Base-by-base conservation (phyloP, 176 grass and related monocot genomes). In the Eleusine coracana region DNA sequence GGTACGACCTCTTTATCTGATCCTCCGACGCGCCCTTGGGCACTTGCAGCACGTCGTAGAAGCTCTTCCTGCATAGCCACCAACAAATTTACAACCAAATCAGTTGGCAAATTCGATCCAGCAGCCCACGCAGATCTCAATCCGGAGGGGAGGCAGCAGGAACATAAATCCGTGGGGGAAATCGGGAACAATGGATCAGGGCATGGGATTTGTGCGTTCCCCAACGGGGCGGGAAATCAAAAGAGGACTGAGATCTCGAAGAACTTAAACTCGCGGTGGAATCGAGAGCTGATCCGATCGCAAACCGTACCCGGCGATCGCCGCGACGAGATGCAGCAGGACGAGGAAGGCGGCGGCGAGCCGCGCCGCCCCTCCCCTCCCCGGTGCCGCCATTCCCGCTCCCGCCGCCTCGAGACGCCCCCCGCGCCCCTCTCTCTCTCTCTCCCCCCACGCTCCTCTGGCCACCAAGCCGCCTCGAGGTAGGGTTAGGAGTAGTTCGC, bases 1-100 rank as follows among this genome's bases (percentile, higher is more conserved):
- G 88, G 66, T 99, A 99, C 0, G 96, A 90, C 69, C 96, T 75
- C 89, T 99, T 99, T 86, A 99, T 96, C 96, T 99, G 96, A 73
- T 99, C 96, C 65, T 99, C 96, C 3, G 93, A 90, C 18, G 96
- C 93, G 31, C 96, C 89, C 88, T 93, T 95, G 68, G 96, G 63
- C 42, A 99, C 91, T 83, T 96, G 91, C 62, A 99, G 83, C 59
- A 96, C 75, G 85, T 99, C 96, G 88, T 99, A 99, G 87, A 89
- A 99, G 83, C 70, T 99, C 86, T 99, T 99, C 52, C 96, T 99
- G 83, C 72, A 62, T 25, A 51, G 69, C 0, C 1, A 25, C 13
- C n/a, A 67, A 54, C 18, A 25, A 29, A 62, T 29, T 23, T 1
- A 52, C 29, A 86, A 50, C 12, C 52, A 27, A 37, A 27, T 60